Conservation (phyloP, 345 rosid genomes). For the Hibiscus mutabilis region DNA sequence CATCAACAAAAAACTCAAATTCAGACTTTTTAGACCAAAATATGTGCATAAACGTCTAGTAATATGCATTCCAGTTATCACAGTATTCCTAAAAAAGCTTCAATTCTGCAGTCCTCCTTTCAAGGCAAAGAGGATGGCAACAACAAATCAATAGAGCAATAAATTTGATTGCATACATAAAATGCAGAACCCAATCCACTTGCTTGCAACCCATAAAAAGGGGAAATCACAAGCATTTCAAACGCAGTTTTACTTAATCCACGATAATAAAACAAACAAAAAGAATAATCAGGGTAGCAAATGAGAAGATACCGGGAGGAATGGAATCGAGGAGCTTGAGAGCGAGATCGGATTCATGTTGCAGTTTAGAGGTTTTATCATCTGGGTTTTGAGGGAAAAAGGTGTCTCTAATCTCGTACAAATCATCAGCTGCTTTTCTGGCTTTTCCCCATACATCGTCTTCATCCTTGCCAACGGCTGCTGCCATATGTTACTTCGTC, state of each 20-base stretch:
- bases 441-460: slow-evolving; percentile 33
- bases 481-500: slow-evolving; percentile 6
- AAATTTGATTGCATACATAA: background rate
- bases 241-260: background rate
- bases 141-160: background rate
- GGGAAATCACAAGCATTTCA: slow-evolving; percentile 24
- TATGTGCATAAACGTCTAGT: background rate
- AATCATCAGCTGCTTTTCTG: slow-evolving; percentile 34
- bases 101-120: background rate
- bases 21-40: background rate
- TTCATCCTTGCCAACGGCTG: slow-evolving; percentile 4
- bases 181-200: background rate
- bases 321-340: slow-evolving; percentile 56
- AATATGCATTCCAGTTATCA: background rate
- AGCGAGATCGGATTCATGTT: slow-evolving; percentile 39
- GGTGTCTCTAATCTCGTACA: slow-evolving; percentile 46
- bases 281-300: background rate
- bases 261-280: background rate
- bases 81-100: background rate
- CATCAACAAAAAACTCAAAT: background rate
- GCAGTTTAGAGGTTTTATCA: slow-evolving; percentile 44
- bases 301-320: slow-evolving; percentile 35
- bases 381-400: slow-evolving; percentile 49
- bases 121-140: background rate
- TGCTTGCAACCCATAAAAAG: background rate